A percentile compares a stretch with the other conserved stretches of the same genome.
These are phyloP conservation scores for Dianthus caryophyllus DNA, from an alignment of 148 eudicot species.

Conservation along the genomic window DNA sequence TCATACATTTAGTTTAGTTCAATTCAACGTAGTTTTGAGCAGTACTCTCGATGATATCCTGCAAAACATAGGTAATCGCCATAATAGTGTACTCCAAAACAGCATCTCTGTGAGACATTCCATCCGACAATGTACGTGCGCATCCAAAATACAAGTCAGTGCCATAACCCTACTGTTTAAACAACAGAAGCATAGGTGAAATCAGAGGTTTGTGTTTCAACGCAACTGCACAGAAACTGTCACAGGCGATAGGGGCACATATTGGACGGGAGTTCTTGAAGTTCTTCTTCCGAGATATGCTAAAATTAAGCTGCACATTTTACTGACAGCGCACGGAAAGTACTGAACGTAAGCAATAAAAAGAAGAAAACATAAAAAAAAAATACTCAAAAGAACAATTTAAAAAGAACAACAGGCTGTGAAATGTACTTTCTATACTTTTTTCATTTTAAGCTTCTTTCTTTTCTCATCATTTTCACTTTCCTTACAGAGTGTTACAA, in stretches of 20 bases:
- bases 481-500: constrained; percentile 15
- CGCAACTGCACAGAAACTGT: too few relatives aligned
- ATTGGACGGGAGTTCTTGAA: too few relatives aligned
- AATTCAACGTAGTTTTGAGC: neutral
- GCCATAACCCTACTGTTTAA: constrained; percentile 34
- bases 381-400: neutral
- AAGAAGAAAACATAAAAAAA: constrained; percentile 28
- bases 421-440: constrained; percentile 27
- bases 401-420: constrained; percentile 24
- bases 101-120: constrained; percentile 51
- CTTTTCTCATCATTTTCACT: constrained; percentile 29
- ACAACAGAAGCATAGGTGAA: constrained; percentile 41
- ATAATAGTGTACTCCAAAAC: constrained; percentile 49
- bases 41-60: constrained; percentile 46
- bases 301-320: neutral
- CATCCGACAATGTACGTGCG: constrained; percentile 65
- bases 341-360: constrained; percentile 50
- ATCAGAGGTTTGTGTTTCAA: constrained; percentile 36
- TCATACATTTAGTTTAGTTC: too few relatives aligned
- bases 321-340: constrained; percentile 23
- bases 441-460: constrained; percentile 19
- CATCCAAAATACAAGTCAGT: neutral
- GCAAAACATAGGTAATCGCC: constrained; percentile 7
- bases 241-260: too few relatives aligned
- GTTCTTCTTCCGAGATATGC: neutral